Conservation (phyloP, 495 filamentous ascomycete species). For the Penicillium ochrochloron region DNA sequence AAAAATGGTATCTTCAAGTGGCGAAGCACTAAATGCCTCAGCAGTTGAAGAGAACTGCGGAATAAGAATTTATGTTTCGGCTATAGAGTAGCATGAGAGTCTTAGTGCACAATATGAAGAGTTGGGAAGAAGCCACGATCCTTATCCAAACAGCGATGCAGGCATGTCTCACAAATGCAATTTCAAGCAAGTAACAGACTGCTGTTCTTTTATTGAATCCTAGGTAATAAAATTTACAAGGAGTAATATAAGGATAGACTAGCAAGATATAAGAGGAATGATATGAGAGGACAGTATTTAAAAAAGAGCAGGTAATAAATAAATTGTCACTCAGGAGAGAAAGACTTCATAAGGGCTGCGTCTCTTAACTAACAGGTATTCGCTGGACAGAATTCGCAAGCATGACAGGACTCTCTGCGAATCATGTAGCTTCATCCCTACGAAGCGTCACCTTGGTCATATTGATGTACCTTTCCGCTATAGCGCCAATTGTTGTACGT, state of each 20-base stretch:
- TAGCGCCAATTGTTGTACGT: neutral
- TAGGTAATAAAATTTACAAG: slow-evolving; percentile 1
- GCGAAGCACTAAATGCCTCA: too few relatives aligned
- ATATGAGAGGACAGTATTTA: slow-evolving; percentile 1
- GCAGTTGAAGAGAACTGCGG: too few relatives aligned
- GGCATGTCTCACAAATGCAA: neutral
- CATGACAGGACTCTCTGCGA: neutral
- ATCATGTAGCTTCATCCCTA: neutral
- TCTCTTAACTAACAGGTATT: slow-evolving; percentile 1
- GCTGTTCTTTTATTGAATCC: neutral
- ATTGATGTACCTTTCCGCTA: neutral
- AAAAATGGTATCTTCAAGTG: too few relatives aligned
- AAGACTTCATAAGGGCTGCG: slow-evolving; percentile 1
- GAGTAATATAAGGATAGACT: slow-evolving; percentile 3
- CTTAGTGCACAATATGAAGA: too few relatives aligned
- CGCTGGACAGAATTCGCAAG: neutral
- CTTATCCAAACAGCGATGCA: too few relatives aligned
- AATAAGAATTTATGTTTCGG: too few relatives aligned
- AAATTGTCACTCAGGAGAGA: slow-evolving; percentile 1
- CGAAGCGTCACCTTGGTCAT: neutral
- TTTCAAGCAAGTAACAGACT: neutral
- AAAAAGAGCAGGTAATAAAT: neutral
- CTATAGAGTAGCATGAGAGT: too few relatives aligned
- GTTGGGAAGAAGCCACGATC: too few relatives aligned
- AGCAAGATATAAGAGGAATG: neutral